Evolutionary conservation across 805 yeast genomes (phyloP), one percentile per base, ranked within the genome.

Genomic region (Komagataella phaffii): DNA sequence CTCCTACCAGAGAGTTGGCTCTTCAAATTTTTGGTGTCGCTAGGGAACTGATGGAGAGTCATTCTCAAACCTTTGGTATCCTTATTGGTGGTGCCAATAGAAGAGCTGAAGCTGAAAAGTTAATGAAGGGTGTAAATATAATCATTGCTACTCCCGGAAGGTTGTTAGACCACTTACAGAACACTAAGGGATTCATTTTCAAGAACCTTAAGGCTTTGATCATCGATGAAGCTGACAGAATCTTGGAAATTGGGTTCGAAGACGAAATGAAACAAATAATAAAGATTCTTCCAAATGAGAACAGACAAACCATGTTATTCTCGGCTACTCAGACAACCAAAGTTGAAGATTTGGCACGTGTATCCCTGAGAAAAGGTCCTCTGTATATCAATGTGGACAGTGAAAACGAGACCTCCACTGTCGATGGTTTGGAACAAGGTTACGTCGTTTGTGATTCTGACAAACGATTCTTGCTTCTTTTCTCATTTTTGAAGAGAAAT

Each of bases 271-370:
- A 79, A 66, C 98, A 93, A 69, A 93, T 93, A 63, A 88, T 93
- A 62, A 88, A 84, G 68, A 88, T 95, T 56, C 73, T 93, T 61
- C 99, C 99, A 47, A 85, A 80, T 55, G 91, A 88, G 58, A 90
- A 85, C 57, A 84, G 99, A 70, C 99, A 93, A 68, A 77, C 96
- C 45, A 91, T 93, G 98, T 72, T 93, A 56, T 93, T 93, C 65
- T 91, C 98, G n/a, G 99, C 99, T 49, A 93, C 99, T 1, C 99
- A 93, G 69, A 93, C 99, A 30, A 93, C 98, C 45, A 93, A 95
- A 70, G 99, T 93, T 57, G 98, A 93, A 68, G 99, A 93, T 71
- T 75, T 93, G 63, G 99, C 99, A 14, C 80, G 99, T 69, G 91
- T 93, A 51, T 91, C 99, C 2, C 75, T 95, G 61, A 82, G 95